phyloP scores from a whole-genome alignment of 768 basidiomycete species.

The Clitopilus hobsonii region DNA sequence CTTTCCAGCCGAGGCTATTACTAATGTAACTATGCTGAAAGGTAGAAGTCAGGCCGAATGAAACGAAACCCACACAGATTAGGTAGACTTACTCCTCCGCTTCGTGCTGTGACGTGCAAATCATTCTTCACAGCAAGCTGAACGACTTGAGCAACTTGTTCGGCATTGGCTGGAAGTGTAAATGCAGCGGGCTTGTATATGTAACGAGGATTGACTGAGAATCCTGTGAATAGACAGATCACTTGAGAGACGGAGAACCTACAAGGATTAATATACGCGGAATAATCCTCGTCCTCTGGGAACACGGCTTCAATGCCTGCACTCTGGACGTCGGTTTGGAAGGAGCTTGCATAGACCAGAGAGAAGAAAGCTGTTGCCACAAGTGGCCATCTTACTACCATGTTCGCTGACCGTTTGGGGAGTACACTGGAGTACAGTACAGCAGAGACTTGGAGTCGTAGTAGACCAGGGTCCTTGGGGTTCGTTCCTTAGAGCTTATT shows the following conservation, averaged over 20 bases:
- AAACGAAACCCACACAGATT: not conserved
- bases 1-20: constrained; percentile 35
- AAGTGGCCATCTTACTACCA: too few relatives aligned
- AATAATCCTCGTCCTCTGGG: not conserved
- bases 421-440: too few relatives aligned
- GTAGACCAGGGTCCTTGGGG: too few relatives aligned
- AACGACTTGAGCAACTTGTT: not conserved
- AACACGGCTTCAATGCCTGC: not conserved
- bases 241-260: not conserved
- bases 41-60: not conserved
- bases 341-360: not conserved
- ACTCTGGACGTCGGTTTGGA: not conserved
- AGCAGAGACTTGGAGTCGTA: too few relatives aligned
- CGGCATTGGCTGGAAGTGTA: not conserved
- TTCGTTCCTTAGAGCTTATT: too few relatives aligned
- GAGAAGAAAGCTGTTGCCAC: too few relatives aligned
- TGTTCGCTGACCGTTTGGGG: too few relatives aligned
- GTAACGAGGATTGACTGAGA: not conserved
- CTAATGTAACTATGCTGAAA: constrained; percentile 39
- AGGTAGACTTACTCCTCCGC: not conserved
- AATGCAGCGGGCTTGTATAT: not conserved
- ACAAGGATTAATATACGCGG: not conserved
- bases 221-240: too few relatives aligned
- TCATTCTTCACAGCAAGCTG: not conserved
- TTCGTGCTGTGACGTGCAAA: not conserved